Evolutionary conservation across 495 filamentous ascomycete genomes (phyloP).

Genomic region (Pseudevernia furfuracea): DNA sequence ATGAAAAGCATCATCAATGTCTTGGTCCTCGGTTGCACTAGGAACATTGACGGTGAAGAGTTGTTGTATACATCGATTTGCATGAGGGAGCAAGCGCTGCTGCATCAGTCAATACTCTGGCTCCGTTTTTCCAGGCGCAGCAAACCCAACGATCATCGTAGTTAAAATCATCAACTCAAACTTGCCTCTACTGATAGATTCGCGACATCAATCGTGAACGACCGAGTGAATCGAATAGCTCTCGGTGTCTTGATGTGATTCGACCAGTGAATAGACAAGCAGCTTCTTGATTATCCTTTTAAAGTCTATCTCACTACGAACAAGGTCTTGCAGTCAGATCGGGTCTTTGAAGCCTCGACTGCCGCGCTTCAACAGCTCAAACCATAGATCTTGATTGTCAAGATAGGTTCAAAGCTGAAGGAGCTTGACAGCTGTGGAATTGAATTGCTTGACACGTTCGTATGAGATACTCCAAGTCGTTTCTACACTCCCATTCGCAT

Average conservation of each 20-base stretch:
- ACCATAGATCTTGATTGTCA: constrained; percentile 47
- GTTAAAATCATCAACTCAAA: constrained; percentile 25
- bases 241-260: constrained; percentile 27
- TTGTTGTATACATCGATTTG: too few relatives aligned
- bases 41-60: too few relatives aligned
- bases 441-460: too few relatives aligned
- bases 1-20: too few relatives aligned
- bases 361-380: constrained; percentile 33
- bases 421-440: constrained; percentile 33
- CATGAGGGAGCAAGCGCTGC: constrained; percentile 37
- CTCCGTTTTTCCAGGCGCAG: constrained; percentile 21
- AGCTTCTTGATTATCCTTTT: too few relatives aligned
- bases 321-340: constrained; percentile 28
- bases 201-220: constrained; percentile 34
- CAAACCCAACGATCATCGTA: constrained; percentile 28
- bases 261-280: constrained; percentile 31
- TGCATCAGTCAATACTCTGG: too few relatives aligned
- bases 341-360: constrained; percentile 22
- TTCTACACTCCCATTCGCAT: too few relatives aligned
- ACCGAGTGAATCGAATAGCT: constrained; percentile 35
- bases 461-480: too few relatives aligned
- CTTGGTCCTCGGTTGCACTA: too few relatives aligned
- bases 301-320: constrained; percentile 27
- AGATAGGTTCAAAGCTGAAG: constrained; percentile 41
- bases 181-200: constrained; percentile 20